A percentile compares a stretch with the other conserved stretches of the same genome.
Evolutionary conservation across 2,329 filamentous ascomycete species (phyloP).

Genomic region (Sphaerulina vaccinii): DNA sequence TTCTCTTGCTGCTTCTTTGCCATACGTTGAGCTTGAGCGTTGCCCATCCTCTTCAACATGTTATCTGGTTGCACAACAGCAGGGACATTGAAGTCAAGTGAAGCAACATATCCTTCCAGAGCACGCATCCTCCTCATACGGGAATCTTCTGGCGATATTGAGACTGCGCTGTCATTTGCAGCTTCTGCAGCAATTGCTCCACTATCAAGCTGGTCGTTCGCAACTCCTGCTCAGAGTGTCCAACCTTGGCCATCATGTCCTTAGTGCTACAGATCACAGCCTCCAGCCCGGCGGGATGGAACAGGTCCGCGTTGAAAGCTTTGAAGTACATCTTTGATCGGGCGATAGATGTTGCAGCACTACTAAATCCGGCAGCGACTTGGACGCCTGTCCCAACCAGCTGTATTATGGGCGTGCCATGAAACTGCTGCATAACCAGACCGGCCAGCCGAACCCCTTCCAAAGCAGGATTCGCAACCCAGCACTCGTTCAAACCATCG

Average conservation of each 20-base stretch:
- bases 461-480: constrained; percentile 32
- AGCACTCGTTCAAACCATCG: constrained; percentile 33
- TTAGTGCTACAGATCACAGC: constrained; percentile 5
- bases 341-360: constrained; percentile 11
- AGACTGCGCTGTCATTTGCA: background rate
- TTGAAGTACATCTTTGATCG: constrained; percentile 14
- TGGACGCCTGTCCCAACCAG: constrained; percentile 26
- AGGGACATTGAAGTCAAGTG: constrained; percentile 27
- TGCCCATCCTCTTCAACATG: constrained; percentile 20
- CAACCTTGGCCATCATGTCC: constrained; percentile 17
- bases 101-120: constrained; percentile 25
- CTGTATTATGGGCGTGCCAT: constrained; percentile 27
- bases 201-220: background rate
- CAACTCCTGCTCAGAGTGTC: background rate
- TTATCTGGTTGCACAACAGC: constrained; percentile 14
- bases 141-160: constrained; percentile 20
- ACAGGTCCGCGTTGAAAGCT: constrained; percentile 10
- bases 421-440: constrained; percentile 23
- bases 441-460: constrained; percentile 28
- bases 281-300: constrained; percentile 10
- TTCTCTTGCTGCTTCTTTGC: constrained; percentile 25
- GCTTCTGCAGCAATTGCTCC: background rate
- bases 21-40: constrained; percentile 23
- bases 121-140: constrained; percentile 24
- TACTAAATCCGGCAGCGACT: constrained; percentile 17